phyloP scores from a whole-genome alignment of 164 flowering plant genomes.

The Hamamelis virginiana region DNA sequence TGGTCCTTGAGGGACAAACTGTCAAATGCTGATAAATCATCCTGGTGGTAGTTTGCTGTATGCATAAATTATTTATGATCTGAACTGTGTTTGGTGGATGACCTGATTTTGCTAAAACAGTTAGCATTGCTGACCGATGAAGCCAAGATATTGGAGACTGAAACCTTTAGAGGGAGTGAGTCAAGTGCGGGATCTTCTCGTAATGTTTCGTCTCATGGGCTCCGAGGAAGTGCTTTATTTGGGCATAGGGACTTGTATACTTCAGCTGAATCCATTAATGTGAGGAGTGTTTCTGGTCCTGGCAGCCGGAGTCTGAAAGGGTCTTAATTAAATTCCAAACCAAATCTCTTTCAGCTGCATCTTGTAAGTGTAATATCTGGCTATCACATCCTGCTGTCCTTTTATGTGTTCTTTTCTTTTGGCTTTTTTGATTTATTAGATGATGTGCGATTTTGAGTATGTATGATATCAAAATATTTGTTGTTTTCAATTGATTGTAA shows the following conservation, averaged over 20 bases:
- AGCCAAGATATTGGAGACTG: slow-evolving; percentile 68
- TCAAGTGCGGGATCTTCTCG: slow-evolving; percentile 49
- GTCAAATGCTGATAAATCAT: not conserved
- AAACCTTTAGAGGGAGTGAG: slow-evolving; percentile 45
- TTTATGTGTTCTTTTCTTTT: not conserved
- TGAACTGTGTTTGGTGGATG: not conserved
- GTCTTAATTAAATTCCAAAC: slow-evolving; percentile 17
- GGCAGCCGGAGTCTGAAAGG: slow-evolving; percentile 56
- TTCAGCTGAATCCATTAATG: slow-evolving; percentile 27
- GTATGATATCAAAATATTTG: slow-evolving; percentile 16
- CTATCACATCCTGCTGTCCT: not conserved
- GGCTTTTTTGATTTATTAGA: slow-evolving; percentile 14
- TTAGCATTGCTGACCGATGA: slow-evolving; percentile 66
- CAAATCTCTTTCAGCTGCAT: not conserved
- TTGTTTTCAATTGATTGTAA: slow-evolving; percentile 13
- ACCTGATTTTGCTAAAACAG: slow-evolving; percentile 37
- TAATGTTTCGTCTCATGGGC: slow-evolving; percentile 35
- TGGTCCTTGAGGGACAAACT: not conserved
- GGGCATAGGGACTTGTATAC: slow-evolving; percentile 44
- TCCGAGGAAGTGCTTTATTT: slow-evolving; percentile 43
- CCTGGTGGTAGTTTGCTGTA: not conserved
- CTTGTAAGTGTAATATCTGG: slow-evolving; percentile 12
- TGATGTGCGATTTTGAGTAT: slow-evolving; percentile 19
- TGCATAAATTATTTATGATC: not conserved
- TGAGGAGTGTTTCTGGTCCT: slow-evolving; percentile 35